Evolutionary conservation across 768 basidiomycete species (phyloP), one percentile per base, ranked within the genome.

Genomic region (Russula foetens): DNA sequence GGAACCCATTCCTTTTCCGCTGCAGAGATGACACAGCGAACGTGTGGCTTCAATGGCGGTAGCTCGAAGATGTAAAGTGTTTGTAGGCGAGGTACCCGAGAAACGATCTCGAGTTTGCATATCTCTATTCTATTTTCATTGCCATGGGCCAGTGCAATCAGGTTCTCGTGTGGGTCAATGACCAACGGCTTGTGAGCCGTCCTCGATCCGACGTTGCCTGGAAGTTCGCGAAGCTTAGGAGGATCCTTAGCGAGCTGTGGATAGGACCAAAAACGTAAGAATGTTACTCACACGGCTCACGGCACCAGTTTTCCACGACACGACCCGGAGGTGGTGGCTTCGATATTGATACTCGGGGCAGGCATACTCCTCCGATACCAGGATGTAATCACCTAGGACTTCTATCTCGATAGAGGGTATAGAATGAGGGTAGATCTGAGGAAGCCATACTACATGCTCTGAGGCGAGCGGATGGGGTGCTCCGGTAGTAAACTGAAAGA

Each of bases 271-370:
- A 14, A 12, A 33, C 31, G 5, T 11, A 11, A 33, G 5, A 49
- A 17, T 7, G 48, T 26, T 15, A 26, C 26, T 28, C 48, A 49
- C 48, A 7, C 21, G 28, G 1, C 41, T 54, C 44, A 55, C 54
- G 19, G 21, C 24, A n/a, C 54, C 54, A 14, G 31, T 35, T 33
- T 55, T 55, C 54, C 54, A 55, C n/a, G 54, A 55, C 17, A 55
- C 7, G 44, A 55, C 43, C 43, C 46, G 33, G 31, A 55, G 29
- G 31, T 33, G 31, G 15, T 33, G 11, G 31, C 5, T 11, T 5
- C 6, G 11, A 33, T 5, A 33, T 12, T 23, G 29, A 17, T 21
- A 44, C 33, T 11, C 6, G 31, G 5, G 31, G 11, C 11, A 5
- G 6, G 31, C 5, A 33, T 45, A 39, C 17, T 7, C 31, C 23